These are phyloP conservation scores for Alternaria gansuensis DNA, from an alignment of 2,329 filamentous ascomycete genomes.

Conservation along the genomic window DNA sequence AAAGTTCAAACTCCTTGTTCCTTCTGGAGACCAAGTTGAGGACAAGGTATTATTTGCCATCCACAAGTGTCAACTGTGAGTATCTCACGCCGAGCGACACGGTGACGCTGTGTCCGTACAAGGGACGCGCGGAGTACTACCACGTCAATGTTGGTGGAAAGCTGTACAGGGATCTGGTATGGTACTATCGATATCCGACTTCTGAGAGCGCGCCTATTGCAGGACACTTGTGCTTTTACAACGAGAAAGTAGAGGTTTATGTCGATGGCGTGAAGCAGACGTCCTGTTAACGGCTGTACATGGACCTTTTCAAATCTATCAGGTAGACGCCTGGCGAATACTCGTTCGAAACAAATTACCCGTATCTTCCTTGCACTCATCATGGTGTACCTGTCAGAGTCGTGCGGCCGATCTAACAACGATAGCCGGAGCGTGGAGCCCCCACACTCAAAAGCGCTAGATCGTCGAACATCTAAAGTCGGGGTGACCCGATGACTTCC, in stretches of 20 bases:
- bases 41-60: slow-evolving; percentile 67
- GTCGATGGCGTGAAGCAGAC: slow-evolving; percentile 62
- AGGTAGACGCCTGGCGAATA: not conserved
- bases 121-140: slow-evolving; percentile 72
- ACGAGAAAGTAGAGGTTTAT: slow-evolving; percentile 72
- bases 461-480: not conserved
- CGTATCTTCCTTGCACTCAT: not conserved
- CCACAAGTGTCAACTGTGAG: slow-evolving; percentile 59
- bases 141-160: slow-evolving; percentile 60
- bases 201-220: slow-evolving; percentile 65
- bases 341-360: too few species aligned
- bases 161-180: slow-evolving; percentile 63
- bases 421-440: not conserved
- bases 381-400: not conserved
- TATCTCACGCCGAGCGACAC: slow-evolving; percentile 62
- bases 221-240: slow-evolving; percentile 70
- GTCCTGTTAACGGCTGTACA: slow-evolving; percentile 2
- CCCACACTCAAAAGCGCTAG: not conserved
- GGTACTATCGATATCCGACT: slow-evolving; percentile 69
- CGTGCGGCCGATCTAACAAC: not conserved
- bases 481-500: not conserved
- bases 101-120: slow-evolving; percentile 71
- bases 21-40: slow-evolving; percentile 69
- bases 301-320: too few species aligned
- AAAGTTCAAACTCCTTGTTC: slow-evolving; percentile 59